These are phyloP conservation scores for Candida tibetensis DNA, from an alignment of 805 yeast genomes.

Conservation along the genomic window DNA sequence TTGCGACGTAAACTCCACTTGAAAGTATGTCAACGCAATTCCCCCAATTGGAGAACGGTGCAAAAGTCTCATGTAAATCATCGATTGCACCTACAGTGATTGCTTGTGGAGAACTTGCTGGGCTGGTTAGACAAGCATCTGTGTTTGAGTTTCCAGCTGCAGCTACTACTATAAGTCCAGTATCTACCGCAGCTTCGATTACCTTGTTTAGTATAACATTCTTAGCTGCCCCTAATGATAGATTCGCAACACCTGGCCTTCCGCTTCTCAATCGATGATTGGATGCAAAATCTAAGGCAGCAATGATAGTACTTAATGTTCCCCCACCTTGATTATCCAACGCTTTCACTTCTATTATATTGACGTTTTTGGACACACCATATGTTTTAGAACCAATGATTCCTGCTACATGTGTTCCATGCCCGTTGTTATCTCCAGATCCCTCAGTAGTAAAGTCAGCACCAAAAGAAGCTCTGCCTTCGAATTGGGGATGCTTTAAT, in stretches of 20 bases:
- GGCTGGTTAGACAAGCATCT: slow-evolving; percentile 82
- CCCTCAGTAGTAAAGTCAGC: slow-evolving; percentile 61
- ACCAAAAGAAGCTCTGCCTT: slow-evolving; percentile 58
- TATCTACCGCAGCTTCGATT: slow-evolving; percentile 65
- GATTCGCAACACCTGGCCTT: slow-evolving; percentile 61
- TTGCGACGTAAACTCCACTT: slow-evolving; percentile 68
- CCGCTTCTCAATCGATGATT: slow-evolving; percentile 45
- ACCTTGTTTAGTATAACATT: slow-evolving; percentile 72
- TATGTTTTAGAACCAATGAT: slow-evolving; percentile 71
- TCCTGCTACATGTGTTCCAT: slow-evolving; percentile 95
- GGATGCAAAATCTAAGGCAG: slow-evolving; percentile 67
- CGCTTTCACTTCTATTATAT: slow-evolving; percentile 72
- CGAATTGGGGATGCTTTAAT: slow-evolving; percentile 59
- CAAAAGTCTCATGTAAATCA: slow-evolving; percentile 65
- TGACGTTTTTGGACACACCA: slow-evolving; percentile 74
- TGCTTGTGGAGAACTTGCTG: slow-evolving; percentile 72
- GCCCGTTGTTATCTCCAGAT: slow-evolving; percentile 74
- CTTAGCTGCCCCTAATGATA: slow-evolving; percentile 75
- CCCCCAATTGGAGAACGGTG: slow-evolving; percentile 89
- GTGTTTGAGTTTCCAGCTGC: slow-evolving; percentile 86
- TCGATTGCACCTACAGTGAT: slow-evolving; percentile 89
- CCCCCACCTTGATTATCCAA: slow-evolving; percentile 70
- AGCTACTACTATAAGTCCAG: slow-evolving; percentile 69
- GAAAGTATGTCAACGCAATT: slow-evolving; percentile 86
- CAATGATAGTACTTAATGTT: slow-evolving; percentile 58